Percentiles rank a stretch among this genome's conserved stretches.
phyloP scores from a whole-genome alignment of 345 rosid species.

The Eucalyptus curtisii region DNA sequence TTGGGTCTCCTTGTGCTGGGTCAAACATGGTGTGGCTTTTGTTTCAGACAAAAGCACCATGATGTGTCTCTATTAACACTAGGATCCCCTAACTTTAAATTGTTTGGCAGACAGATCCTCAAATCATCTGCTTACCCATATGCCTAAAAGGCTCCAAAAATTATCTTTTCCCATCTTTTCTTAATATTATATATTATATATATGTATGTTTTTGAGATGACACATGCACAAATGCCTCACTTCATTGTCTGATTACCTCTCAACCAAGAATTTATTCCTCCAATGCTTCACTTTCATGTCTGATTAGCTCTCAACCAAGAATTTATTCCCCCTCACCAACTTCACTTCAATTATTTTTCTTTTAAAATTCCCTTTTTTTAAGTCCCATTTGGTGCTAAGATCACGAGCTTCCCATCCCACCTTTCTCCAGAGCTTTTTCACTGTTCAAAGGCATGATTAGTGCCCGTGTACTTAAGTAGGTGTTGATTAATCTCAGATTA shows the following conservation, averaged over 20 bases:
- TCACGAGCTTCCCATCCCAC: not conserved
- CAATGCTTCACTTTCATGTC: not conserved
- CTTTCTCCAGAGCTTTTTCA: not conserved
- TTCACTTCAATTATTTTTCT: not conserved
- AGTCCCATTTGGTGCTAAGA: not conserved
- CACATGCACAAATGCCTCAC: not conserved
- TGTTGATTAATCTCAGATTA: not conserved
- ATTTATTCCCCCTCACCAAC: conserved; percentile 1
- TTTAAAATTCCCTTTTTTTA: not conserved
- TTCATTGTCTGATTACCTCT: not conserved
- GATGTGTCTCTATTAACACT: not conserved
- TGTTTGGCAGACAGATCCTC: not conserved
- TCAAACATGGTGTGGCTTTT: not conserved
- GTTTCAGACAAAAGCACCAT: not conserved
- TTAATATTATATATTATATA: not conserved
- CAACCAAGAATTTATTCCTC: not conserved
- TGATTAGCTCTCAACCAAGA: not conserved
- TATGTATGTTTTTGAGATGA: not conserved
- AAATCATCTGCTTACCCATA: not conserved
- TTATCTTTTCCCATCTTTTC: not conserved
- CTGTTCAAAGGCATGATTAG: not conserved
- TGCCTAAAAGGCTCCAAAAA: not conserved
- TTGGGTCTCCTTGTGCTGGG: not conserved
- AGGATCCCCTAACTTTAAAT: not conserved
- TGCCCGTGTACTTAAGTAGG: not conserved